Evolutionary conservation across 495 filamentous ascomycete species (phyloP), one percentile per base, ranked within the genome.

Genomic region (Neurospora sp.): DNA sequence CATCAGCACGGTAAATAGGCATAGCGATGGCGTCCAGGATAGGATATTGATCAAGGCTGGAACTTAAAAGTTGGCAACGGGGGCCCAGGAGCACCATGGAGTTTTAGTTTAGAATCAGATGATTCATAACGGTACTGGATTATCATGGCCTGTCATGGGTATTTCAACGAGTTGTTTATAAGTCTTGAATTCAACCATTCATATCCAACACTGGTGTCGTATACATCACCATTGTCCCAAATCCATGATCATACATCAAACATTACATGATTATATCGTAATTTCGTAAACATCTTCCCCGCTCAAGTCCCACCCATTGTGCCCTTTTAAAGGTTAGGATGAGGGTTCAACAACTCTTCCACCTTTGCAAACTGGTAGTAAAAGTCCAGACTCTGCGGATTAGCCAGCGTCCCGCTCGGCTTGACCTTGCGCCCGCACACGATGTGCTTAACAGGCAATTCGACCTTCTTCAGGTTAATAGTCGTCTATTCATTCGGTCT

Each of bases 381-480:
- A 77, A 85, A 94, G 16, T 94, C 85, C 70, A 95, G 77, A 74
- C 89, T 89, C 79, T 90, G 81, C 4, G 91, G 91, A 77, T 96
- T 96, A 35, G 92, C 84, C 74, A 96, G 80, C 17, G 93, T 94
- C 12, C 91, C 91, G 70, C 89, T 91, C 0, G 92, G 88, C 82
- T 91, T 92, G 79, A 96, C 88, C 71, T 82, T 86, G 73, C 89
- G 87, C 0, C 93, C 93, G 0, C 88, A 92, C 2, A 96, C 89
- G 71, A 94, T 94, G 81, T 93, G 91, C 83, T 94, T 96, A 35
- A 96, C 90, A 3, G 93, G 92, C 10, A 96, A 78, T 77, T 96
- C 93, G 27, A 96, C 92, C 79, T 96, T 96, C 78, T 94, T 96
- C 22, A 91, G 78, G 79, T 94, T 96, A 71, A 96, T 89, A 7